Evolutionary conservation across 2,329 filamentous ascomycete species (phyloP).

Genomic region (Penicillium sp.): DNA sequence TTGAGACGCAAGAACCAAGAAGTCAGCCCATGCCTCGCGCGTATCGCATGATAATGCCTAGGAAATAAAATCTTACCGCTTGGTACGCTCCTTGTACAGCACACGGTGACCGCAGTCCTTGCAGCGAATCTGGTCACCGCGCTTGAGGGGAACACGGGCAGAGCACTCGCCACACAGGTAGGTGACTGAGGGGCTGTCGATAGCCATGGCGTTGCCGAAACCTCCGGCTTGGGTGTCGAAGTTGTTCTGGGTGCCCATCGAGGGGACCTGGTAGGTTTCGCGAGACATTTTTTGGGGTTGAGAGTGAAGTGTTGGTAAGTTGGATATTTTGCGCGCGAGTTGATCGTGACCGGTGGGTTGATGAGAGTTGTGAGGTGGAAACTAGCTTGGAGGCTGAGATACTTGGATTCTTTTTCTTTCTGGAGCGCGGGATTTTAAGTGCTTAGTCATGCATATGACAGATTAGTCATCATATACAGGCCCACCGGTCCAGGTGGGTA

Average conservation of each 20-base stretch:
- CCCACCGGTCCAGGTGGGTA: neutral
- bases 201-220: conserved; percentile 41
- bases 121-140: conserved; percentile 79
- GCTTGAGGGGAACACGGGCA: conserved; percentile 70
- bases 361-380: neutral
- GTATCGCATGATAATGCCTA: conserved; percentile 2
- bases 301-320: neutral
- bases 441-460: neutral
- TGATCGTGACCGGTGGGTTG: neutral
- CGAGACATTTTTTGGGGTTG: conserved; percentile 56
- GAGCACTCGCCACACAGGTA: conserved; percentile 86
- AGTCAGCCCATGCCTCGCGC: conserved; percentile 13
- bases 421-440: conserved; percentile 9
- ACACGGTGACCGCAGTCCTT: conserved; percentile 93
- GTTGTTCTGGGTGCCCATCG: conserved; percentile 46
- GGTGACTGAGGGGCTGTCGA: conserved; percentile 59
- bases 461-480: neutral
- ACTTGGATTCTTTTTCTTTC: conserved; percentile 13
- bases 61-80: conserved; percentile 65
- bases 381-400: neutral
- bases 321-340: neutral
- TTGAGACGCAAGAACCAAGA: conserved; percentile 9
- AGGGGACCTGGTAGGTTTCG: conserved; percentile 75
- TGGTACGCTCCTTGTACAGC: conserved; percentile 95
- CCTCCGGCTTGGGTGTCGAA: conserved; percentile 43